Evolutionary conservation across 1,284 basidiomycete species (phyloP).

Genomic region (Papiliotrema fonsecae): DNA sequence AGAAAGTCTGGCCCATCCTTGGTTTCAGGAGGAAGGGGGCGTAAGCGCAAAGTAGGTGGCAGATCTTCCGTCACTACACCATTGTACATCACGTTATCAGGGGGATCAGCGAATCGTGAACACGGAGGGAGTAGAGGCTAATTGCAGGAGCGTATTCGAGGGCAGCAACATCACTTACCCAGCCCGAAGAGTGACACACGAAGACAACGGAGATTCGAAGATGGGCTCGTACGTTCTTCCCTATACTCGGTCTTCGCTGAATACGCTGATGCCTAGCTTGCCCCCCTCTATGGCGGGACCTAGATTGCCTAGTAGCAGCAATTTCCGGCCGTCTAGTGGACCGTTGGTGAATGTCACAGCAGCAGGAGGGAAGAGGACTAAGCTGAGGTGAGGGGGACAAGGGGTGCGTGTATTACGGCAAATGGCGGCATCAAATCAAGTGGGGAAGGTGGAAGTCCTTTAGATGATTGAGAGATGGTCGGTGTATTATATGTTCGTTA

Average conservation of each 20-base stretch:
- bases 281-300: conserved; percentile 37
- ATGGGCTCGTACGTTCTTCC: conserved; percentile 45
- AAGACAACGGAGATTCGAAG: conserved; percentile 51
- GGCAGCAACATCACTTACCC: conserved; percentile 50
- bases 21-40: conserved; percentile 51
- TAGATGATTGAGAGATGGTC: too few relatives aligned
- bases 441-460: too few relatives aligned
- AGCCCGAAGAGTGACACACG: conserved; percentile 52
- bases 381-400: conserved; percentile 17
- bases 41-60: conserved; percentile 45
- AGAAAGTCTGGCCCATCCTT: conserved; percentile 68
- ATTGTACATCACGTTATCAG: background rate
- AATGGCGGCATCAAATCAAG: too few relatives aligned
- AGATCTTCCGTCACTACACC: background rate
- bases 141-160: conserved; percentile 39
- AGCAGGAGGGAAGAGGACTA: conserved; percentile 24
- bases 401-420: background rate
- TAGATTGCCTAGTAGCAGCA: conserved; percentile 38
- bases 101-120: background rate
- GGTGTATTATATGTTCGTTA: too few relatives aligned
- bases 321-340: conserved; percentile 34
- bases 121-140: background rate
- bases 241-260: background rate
- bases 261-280: conserved; percentile 20
- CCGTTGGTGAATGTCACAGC: conserved; percentile 5